These are phyloP conservation scores for Talaromyces sp. DNA, from an alignment of 2,329 filamentous ascomycete genomes.

Conservation along the genomic window DNA sequence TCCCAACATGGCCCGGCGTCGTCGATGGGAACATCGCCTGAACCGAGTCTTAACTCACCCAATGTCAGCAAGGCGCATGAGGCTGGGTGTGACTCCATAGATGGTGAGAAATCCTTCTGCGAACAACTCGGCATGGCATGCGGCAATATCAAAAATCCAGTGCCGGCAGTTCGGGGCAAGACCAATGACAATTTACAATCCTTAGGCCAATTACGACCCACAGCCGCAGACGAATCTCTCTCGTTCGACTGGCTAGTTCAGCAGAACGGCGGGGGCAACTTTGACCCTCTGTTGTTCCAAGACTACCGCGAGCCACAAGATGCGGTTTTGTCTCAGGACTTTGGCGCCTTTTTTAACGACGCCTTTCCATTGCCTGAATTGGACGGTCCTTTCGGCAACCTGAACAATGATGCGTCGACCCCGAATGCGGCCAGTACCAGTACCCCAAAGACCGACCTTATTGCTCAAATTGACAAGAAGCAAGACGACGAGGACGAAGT, in stretches of 20 bases:
- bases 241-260: slow-evolving; percentile 65
- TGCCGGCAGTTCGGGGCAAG: slow-evolving; percentile 33
- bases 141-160: slow-evolving; percentile 40
- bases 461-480: slow-evolving; percentile 68
- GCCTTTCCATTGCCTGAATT: slow-evolving; percentile 74
- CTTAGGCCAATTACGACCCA: slow-evolving; percentile 17
- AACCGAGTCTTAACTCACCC: slow-evolving; percentile 40
- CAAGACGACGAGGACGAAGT: slow-evolving; percentile 67
- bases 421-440: slow-evolving; percentile 13
- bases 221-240: slow-evolving; percentile 13
- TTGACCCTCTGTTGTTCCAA: slow-evolving; percentile 86
- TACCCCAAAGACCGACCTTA: slow-evolving; percentile 61
- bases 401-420: slow-evolving; percentile 28
- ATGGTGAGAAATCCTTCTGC: slow-evolving; percentile 43
- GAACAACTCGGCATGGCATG: slow-evolving; percentile 41
- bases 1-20: slow-evolving; percentile 41
- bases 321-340: slow-evolving; percentile 65
- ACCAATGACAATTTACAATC: slow-evolving; percentile 24
- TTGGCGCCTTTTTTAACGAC: slow-evolving; percentile 70
- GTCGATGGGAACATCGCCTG: slow-evolving; percentile 47
- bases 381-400: slow-evolving; percentile 69
- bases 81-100: slow-evolving; percentile 19
- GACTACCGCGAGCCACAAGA: slow-evolving; percentile 89
- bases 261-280: slow-evolving; percentile 73
- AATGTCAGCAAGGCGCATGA: slow-evolving; percentile 32